Evolutionary conservation across 805 yeast genomes (phyloP).

Genomic region (Lachancea quebecensis): DNA sequence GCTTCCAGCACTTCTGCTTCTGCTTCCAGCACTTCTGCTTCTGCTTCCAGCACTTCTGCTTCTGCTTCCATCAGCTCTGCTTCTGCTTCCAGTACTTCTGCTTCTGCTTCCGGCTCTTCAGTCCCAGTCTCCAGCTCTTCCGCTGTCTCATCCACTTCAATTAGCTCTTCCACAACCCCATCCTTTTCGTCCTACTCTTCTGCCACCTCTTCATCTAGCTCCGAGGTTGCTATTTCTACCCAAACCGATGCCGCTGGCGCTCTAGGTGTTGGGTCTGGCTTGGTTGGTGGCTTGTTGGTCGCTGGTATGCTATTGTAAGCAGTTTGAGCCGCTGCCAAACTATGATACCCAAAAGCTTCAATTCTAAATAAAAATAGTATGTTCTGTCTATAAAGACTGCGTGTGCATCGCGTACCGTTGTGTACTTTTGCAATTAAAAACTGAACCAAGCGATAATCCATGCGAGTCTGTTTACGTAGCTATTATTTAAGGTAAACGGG

Average conservation of each 20-base stretch:
- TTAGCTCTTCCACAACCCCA: constrained; percentile 28
- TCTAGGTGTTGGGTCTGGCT: constrained; percentile 22
- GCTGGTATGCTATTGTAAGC: constrained; percentile 10
- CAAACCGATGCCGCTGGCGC: constrained; percentile 42
- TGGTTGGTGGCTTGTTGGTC: constrained; percentile 20
- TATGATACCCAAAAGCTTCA: constrained; percentile 7
- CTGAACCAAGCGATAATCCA: background rate
- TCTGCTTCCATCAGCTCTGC: constrained; percentile 20
- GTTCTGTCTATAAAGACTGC: background rate
- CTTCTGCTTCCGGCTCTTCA: constrained; percentile 20
- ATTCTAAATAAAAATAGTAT: background rate
- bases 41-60: constrained; percentile 20
- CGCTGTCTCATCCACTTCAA: constrained; percentile 20
- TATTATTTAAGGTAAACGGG: constrained; percentile 1
- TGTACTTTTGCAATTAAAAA: background rate
- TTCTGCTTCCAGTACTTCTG: constrained; percentile 16
- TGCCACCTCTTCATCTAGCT: constrained; percentile 34
- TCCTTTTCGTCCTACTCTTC: constrained; percentile 26
- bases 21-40: constrained; percentile 20
- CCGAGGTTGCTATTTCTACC: constrained; percentile 2
- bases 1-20: constrained; percentile 20
- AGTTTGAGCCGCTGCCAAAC: background rate
- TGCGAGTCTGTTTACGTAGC: background rate
- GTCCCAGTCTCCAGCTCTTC: constrained; percentile 23
- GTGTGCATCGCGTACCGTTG: background rate